phyloP scores from a whole-genome alignment of 2,329 filamentous ascomycete genomes.

The Cladosporium sp. region DNA sequence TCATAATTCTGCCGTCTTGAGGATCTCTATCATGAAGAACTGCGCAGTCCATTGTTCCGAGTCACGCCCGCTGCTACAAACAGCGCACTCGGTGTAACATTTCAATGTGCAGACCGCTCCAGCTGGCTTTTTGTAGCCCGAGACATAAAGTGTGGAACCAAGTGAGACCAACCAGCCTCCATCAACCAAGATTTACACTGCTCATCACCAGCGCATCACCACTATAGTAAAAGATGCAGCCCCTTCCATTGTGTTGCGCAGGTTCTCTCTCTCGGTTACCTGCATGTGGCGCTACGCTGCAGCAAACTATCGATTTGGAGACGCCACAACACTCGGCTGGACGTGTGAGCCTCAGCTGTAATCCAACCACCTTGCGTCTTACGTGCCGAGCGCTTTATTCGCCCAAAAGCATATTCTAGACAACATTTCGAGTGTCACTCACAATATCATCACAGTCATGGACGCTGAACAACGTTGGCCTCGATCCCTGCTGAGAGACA shows the following conservation, averaged over 20 bases:
- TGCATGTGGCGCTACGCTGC: neutral
- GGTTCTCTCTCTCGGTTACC: neutral
- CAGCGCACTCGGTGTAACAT: neutral
- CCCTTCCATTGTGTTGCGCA: neutral
- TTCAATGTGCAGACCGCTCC: neutral
- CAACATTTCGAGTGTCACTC: neutral
- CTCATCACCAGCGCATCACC: neutral
- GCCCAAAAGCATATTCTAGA: neutral
- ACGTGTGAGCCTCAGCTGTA: neutral
- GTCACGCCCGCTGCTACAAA: too few species aligned
- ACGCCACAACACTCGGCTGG: neutral
- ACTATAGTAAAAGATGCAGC: neutral
- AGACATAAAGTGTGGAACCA: neutral
- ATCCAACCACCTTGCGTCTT: neutral
- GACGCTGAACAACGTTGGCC: slow-evolving; percentile 19
- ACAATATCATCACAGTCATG: neutral
- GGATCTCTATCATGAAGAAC: neutral
- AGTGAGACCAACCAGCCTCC: slow-evolving; percentile 4
- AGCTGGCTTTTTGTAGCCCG: neutral
- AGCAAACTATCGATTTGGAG: neutral
- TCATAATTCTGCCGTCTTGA: neutral
- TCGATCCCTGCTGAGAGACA: slow-evolving; percentile 7
- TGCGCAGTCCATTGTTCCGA: neutral
- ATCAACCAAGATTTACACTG: neutral
- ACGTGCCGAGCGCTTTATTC: neutral